phyloP scores from a whole-genome alignment of 495 filamentous ascomycete species.

The Jackrogersella multiformis region DNA sequence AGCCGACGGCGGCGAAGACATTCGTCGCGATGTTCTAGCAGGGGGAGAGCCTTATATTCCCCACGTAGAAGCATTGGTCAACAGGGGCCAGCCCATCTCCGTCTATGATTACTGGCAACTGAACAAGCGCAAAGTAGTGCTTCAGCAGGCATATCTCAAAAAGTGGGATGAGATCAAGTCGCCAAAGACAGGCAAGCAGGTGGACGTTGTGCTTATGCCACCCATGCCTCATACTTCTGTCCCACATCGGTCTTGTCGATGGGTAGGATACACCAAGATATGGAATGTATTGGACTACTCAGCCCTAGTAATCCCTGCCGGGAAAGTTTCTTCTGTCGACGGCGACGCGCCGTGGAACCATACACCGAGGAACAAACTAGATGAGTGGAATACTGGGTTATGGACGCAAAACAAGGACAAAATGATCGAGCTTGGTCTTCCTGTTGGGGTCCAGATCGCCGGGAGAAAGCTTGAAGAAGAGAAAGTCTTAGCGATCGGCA shows the following conservation, averaged over 20 bases:
- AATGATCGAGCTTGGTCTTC: constrained; percentile 74
- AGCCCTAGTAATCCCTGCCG: constrained; percentile 71
- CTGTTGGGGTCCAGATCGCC: constrained; percentile 80
- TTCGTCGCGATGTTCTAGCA: constrained; percentile 55
- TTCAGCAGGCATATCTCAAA: constrained; percentile 39
- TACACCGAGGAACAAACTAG: constrained; percentile 51
- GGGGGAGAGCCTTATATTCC: constrained; percentile 66
- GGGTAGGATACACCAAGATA: constrained; percentile 47
- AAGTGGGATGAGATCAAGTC: constrained; percentile 38
- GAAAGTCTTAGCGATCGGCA: constrained; percentile 79
- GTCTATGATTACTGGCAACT: constrained; percentile 69
- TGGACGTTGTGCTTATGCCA: constrained; percentile 47
- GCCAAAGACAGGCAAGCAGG: constrained; percentile 26
- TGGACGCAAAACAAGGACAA: constrained; percentile 68
- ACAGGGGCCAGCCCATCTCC: constrained; percentile 64
- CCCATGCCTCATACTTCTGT: constrained; percentile 48
- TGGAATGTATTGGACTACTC: constrained; percentile 74
- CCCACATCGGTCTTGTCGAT: constrained; percentile 43
- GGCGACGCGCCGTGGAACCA: constrained; percentile 51
- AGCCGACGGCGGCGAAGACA: constrained; percentile 64
- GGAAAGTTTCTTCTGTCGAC: constrained; percentile 41
- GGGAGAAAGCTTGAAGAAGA: constrained; percentile 81
- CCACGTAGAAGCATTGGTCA: constrained; percentile 47
- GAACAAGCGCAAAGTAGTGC: constrained; percentile 44
- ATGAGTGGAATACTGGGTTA: constrained; percentile 47